Evolutionary conservation across 129 eudicot genomes (phyloP), one percentile per base, ranked within the genome.

Genomic region (Kitagawia praeruptora): DNA sequence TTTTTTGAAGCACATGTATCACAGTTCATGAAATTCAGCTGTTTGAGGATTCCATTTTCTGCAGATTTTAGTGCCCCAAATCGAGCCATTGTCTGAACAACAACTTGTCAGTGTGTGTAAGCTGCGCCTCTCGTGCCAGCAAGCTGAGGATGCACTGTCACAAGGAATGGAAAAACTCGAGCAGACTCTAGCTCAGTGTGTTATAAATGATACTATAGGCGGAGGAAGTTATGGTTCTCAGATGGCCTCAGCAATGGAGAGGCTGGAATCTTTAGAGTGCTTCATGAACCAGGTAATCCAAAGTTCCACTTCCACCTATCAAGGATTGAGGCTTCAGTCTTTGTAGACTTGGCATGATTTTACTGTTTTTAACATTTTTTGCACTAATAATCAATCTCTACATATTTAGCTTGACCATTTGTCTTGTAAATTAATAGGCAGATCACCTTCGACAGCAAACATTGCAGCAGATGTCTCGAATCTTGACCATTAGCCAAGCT

Each of bases 91-190:
- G 80, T 81, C 81, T 0, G 94, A 89, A 37, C 85, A 87, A 45
- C 99, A 96, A 77, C 80, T 79, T 1, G 83, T 75, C 76, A 84
- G 82, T 23, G 85, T 91, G 2, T 69, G 82, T 64, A 85, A 83
- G 39, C 79, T 96, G 75, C 83, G 81, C 45, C 96, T 87, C 25
- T 92, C 92, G 0, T 96, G 98, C 44, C 91, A 84, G 75, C 96
- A 96, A 83, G 98, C 98, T 0, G 99, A 96, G 79, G 99, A 96
- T 80, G 99, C 99, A 34, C 85, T 96, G 66, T 78, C 85, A 34
- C 98, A 93, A 81, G 99, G 98, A 58, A 83, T 96, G 85, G 98
- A 90, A 0, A 92, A 87, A 85, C 98, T 96, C 37, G 97, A 89
- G 77, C 98, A 92, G 75, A 90, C 89, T 40, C 82, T 96, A 4